Conservation (phyloP, 768 basidiomycete genomes). For the Panaeolus cyanescens region DNA sequence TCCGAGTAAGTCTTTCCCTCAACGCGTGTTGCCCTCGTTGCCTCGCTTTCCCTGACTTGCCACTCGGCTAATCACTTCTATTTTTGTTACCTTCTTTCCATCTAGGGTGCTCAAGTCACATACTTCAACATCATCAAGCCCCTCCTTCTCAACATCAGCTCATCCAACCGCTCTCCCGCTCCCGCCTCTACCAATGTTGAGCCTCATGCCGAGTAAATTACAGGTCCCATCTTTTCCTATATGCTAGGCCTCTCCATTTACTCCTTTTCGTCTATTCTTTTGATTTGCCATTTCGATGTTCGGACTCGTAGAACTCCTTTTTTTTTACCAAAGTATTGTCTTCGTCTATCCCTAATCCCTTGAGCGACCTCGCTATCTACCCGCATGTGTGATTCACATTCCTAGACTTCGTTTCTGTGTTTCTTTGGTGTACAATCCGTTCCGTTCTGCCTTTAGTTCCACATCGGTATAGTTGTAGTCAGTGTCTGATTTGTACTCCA, state of each 20-base stretch:
- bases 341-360: not conserved
- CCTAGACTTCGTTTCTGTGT: constrained; percentile 1
- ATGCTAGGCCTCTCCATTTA: not conserved
- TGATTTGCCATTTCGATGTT: not conserved
- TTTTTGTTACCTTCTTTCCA: constrained; percentile 16
- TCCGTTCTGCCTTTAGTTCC: not conserved
- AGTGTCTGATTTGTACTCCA: constrained; percentile 1
- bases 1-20: constrained; percentile 63
- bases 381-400: not conserved
- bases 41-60: constrained; percentile 14
- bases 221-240: not conserved
- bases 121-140: constrained; percentile 83
- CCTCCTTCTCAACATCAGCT: constrained; percentile 64
- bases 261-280: constrained; percentile 9
- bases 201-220: constrained; percentile 32
- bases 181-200: constrained; percentile 55
- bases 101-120: constrained; percentile 82
- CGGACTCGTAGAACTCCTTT: not conserved
- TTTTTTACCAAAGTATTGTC: not conserved
- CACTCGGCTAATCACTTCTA: constrained; percentile 1
- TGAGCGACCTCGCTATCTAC: not conserved
- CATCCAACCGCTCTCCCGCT: constrained; percentile 43
- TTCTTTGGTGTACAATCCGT: not conserved
- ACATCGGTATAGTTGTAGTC: not conserved
- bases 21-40: constrained; percentile 14